Evolutionary conservation across 768 basidiomycete species (phyloP).

Genomic region (Russula ochroleuca): DNA sequence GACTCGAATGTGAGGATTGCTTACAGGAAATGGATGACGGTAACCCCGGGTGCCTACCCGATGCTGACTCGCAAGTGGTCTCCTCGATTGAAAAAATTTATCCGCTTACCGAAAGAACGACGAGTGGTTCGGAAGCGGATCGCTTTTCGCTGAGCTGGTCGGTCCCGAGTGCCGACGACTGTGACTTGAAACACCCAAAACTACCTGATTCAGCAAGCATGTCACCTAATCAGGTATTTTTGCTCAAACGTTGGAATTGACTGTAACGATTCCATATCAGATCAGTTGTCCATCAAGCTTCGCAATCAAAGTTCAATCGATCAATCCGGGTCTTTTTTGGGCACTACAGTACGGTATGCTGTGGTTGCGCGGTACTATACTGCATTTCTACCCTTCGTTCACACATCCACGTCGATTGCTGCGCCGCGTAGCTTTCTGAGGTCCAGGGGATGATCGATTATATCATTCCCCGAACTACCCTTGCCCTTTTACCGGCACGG

Average conservation of each 20-base stretch:
- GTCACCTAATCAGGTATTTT: conserved; percentile 3
- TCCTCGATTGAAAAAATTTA: not conserved
- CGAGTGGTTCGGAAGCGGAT: not conserved
- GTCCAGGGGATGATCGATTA: not conserved
- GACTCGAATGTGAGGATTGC: too few relatives aligned
- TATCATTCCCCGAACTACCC: too few relatives aligned
- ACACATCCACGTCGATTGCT: not conserved
- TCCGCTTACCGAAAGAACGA: not conserved
- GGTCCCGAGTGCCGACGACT: not conserved
- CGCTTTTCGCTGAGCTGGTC: not conserved
- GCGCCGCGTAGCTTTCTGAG: not conserved
- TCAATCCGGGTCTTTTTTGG: not conserved
- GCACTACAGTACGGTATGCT: not conserved
- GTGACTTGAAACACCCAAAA: not conserved
- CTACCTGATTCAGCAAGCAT: conserved; percentile 9
- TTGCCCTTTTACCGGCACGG: not conserved
- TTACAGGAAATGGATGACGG: too few relatives aligned
- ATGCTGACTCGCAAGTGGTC: too few relatives aligned
- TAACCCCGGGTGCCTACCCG: too few relatives aligned
- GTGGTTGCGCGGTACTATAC: not conserved
- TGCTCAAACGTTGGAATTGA: not conserved
- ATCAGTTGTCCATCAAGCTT: not conserved
- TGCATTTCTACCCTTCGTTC: not conserved
- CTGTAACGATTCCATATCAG: not conserved
- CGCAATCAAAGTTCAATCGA: conserved; percentile 4